phyloP scores from a whole-genome alignment of 768 basidiomycete genomes.

The Cystobasidium onofrii region DNA sequence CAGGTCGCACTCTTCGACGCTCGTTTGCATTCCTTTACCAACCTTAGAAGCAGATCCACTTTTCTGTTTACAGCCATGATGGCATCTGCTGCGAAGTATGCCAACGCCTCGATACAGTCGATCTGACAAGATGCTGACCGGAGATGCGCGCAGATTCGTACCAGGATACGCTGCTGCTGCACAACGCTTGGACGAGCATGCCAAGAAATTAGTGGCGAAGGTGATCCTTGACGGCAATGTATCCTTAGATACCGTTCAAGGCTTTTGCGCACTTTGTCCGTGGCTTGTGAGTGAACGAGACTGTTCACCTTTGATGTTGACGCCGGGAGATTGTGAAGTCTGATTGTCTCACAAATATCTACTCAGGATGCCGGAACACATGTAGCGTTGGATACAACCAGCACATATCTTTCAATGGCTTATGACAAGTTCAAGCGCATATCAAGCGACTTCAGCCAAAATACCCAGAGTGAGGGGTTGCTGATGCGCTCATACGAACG shows the following conservation, averaged over 20 bases:
- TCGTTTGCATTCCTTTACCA: neutral
- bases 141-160: neutral
- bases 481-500: neutral
- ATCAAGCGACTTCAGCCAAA: neutral
- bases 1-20: neutral
- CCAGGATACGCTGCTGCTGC: slow-evolving; percentile 1
- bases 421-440: neutral
- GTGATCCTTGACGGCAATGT: slow-evolving; percentile 2
- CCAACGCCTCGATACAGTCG: neutral
- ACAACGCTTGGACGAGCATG: neutral
- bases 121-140: neutral
- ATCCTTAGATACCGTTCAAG: neutral
- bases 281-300: slow-evolving; percentile 1
- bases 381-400: neutral
- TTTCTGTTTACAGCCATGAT: neutral
- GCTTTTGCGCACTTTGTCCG: neutral
- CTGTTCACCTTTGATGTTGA: no score
- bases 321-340: no score
- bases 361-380: slow-evolving; percentile 5
- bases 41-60: neutral
- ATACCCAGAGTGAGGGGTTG: neutral
- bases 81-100: neutral
- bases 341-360: no score
- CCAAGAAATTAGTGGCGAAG: neutral
- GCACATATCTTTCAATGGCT: neutral